Percentiles rank a stretch among this genome's conserved stretches.
Evolutionary conservation across 805 yeast species (phyloP).

Genomic region (Zygosaccharomyces kombuchaensis): DNA sequence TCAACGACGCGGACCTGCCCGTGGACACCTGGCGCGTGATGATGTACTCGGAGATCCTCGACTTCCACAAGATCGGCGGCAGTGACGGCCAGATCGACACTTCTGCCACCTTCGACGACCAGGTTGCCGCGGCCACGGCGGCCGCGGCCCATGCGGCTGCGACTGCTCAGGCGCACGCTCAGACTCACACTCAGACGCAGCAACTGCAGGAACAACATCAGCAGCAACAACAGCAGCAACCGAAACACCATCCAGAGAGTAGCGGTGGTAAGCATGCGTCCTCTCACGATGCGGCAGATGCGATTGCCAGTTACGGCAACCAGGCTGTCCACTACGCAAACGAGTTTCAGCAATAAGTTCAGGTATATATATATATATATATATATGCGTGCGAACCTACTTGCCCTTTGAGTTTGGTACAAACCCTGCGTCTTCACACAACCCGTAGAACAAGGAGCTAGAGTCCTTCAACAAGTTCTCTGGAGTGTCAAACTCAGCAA

Average conservation of each 20-base stretch:
- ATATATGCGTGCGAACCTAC: not conserved
- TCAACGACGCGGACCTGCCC: slow-evolving; percentile 95
- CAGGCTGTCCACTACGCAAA: slow-evolving; percentile 35
- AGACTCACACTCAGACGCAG: not conserved
- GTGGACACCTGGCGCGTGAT: slow-evolving; percentile 98
- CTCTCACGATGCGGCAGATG: slow-evolving; percentile 17
- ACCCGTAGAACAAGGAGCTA: slow-evolving; percentile 68
- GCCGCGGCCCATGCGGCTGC: slow-evolving; percentile 36
- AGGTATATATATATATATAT: slow-evolving; percentile 1
- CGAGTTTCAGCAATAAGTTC: slow-evolving; percentile 27
- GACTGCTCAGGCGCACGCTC: slow-evolving; percentile 23
- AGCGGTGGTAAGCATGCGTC: slow-evolving; percentile 4
- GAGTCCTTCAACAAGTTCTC: slow-evolving; percentile 57
- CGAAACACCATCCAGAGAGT: not conserved
- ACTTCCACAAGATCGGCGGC: slow-evolving; percentile 85
- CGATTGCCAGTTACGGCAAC: slow-evolving; percentile 29
- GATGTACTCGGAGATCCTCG: slow-evolving; percentile 97
- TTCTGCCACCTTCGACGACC: slow-evolving; percentile 35
- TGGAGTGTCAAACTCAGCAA: slow-evolving; percentile 75
- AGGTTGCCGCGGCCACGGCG: slow-evolving; percentile 37
- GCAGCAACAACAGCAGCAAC: slow-evolving; percentile 1
- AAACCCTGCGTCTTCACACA: slow-evolving; percentile 80
- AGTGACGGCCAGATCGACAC: slow-evolving; percentile 34
- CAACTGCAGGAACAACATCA: not conserved
- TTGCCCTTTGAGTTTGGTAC: slow-evolving; percentile 6